phyloP scores from a whole-genome alignment of 1,284 basidiomycete species.

The Heterobasidion annosum region DNA sequence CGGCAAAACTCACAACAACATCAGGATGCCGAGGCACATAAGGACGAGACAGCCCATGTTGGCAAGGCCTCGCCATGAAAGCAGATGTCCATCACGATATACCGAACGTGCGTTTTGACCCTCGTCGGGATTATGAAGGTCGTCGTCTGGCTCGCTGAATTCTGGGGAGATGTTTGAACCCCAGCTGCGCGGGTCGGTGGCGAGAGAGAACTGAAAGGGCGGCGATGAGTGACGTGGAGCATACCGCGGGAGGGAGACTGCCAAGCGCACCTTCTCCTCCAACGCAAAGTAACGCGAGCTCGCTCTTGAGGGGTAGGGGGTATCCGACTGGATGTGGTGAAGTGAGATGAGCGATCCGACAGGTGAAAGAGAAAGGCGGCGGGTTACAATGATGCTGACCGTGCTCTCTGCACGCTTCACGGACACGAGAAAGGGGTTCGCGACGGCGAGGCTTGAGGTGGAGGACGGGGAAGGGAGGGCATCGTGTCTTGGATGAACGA shows the following conservation, averaged over 20 bases:
- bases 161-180: conserved; percentile 54
- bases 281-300: not conserved
- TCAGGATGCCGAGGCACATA: conserved; percentile 49
- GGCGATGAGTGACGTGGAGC: not conserved
- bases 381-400: not conserved
- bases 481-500: not conserved
- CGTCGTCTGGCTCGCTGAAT: conserved; percentile 57
- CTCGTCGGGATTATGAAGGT: conserved; percentile 70
- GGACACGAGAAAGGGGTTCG: not conserved
- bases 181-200: conserved; percentile 63
- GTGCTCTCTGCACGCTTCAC: not conserved
- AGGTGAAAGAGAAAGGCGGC: not conserved
- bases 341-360: not conserved
- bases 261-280: conserved; percentile 1
- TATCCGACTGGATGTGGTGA: not conserved
- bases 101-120: conserved; percentile 30
- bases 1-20: conserved; percentile 58
- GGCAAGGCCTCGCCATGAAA: conserved; percentile 62
- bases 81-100: conserved; percentile 48
- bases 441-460: conserved; percentile 2
- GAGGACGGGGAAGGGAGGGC: conserved; percentile 1
- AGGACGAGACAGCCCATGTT: conserved; percentile 74
- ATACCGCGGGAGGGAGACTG: not conserved
- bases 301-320: not conserved
- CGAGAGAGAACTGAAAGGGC: conserved; percentile 45